Evolutionary conservation across 108 stramenopile genomes (phyloP).

Genomic region (Conticribra guillardii): DNA sequence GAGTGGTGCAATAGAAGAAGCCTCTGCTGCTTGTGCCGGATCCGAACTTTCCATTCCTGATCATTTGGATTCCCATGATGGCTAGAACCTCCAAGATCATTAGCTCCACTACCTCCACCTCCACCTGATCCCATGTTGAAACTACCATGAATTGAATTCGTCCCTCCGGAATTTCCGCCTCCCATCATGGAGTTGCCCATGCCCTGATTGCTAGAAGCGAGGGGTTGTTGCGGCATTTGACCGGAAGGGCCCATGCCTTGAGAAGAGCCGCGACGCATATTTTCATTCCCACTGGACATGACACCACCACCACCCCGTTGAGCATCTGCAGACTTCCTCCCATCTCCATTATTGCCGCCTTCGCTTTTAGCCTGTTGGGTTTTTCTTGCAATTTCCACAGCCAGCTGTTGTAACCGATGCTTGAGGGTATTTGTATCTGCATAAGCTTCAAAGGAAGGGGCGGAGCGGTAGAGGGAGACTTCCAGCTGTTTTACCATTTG

Average conservation of each 20-base stretch:
- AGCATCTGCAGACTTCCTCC: conserved; percentile 10
- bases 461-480: conserved; percentile 91
- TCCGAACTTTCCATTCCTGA: conserved; percentile 87
- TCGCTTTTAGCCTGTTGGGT: conserved; percentile 55
- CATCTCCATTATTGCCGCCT: conserved; percentile 11
- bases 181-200: conserved; percentile 9
- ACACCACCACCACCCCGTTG: background rate
- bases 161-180: conserved; percentile 1
- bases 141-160: conserved; percentile 8
- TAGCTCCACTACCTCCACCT: conserved; percentile 11
- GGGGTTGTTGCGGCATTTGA: background rate
- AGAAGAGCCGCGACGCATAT: background rate
- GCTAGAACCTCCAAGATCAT: conserved; percentile 16
- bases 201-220: background rate
- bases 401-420: conserved; percentile 87
- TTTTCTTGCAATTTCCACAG: conserved; percentile 84
- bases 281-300: conserved; percentile 9
- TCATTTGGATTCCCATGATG: conserved; percentile 68
- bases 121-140: conserved; percentile 14
- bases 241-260: no score
- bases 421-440: conserved; percentile 87
- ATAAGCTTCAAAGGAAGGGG: conserved; percentile 89
- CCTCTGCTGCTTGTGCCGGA: conserved; percentile 98
- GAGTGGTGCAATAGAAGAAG: conserved; percentile 95
- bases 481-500: conserved; percentile 97